Evolutionary conservation across 2,329 filamentous ascomycete species (phyloP), one percentile per base, ranked within the genome.

Genomic region (Camptophora hylomeconis): DNA sequence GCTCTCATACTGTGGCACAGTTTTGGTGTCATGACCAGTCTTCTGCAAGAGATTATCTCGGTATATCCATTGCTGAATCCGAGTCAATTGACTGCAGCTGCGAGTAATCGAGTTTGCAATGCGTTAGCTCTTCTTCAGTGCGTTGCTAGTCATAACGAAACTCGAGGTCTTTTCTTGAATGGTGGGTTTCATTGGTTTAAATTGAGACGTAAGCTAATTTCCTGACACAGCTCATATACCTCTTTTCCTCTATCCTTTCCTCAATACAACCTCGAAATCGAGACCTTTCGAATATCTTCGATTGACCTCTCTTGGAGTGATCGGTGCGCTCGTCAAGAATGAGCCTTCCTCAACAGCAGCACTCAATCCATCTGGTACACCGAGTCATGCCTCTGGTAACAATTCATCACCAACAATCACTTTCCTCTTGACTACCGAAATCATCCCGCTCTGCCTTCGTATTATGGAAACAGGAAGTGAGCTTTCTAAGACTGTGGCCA

Each of bases 391-490:
- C 5, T 24, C 31, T 2, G 31, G 31, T 5, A 39, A 32, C 30
- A 45, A 45, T 25, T 94, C 86, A 3, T 87, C 82, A 11, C 89
- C 95, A 50, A 89, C 95, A 36, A 98, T 98, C 63, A 95, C 95
- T 63, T 98, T 98, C 53, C 76, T 98, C 30, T 68, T 98, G 26
- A 95, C 89, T 2, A 98, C 89, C 17, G 89, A 98, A 59, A 98
- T 98, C 44, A 98, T 98, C 34, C 89, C 89, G 7, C 72, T 98
- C 8, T 98, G 89, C 55, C 75, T 98, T 24, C 77, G 89, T 37
- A 98, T 98, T 50, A 98, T 98, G 89, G 89, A 98, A 63, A 98
- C 89, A 0, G 89, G 89, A 27, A 94, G 86, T 1, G 89, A 98
- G 58, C 69, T 98, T 36, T 94, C 84, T 65, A 98, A 98, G 65